Conservation (phyloP, 257 asterid genomes). For the Lithospermum erythrorhizon region DNA sequence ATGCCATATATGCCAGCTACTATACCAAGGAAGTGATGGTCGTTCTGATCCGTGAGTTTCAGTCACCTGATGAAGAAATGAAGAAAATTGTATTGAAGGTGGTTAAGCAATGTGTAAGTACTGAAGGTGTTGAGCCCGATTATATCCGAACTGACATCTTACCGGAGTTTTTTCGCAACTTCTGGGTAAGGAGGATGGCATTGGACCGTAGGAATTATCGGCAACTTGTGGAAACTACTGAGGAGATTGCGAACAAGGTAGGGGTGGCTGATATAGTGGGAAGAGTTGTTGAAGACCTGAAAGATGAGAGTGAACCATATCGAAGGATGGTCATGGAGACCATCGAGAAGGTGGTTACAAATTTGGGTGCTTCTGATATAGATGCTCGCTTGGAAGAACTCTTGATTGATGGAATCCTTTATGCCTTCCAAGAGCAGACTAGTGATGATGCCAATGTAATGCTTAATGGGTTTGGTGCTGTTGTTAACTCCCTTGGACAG, state of each 20-base stretch:
- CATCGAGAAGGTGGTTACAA: constrained; percentile 84
- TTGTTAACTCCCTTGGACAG: constrained; percentile 79
- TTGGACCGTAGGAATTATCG: constrained; percentile 78
- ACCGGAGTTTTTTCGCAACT: constrained; percentile 81
- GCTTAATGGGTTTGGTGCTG: constrained; percentile 95
- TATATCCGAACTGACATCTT: constrained; percentile 75
- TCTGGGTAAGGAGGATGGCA: constrained; percentile 95
- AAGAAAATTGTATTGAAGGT: constrained; percentile 90
- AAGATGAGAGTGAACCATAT: constrained; percentile 92
- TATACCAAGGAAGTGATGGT: constrained; percentile 92
- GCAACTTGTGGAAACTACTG: constrained; percentile 88
- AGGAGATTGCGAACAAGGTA: constrained; percentile 83
- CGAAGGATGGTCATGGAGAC: constrained; percentile 97
- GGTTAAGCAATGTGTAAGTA: constrained; percentile 91
- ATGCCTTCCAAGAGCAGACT: constrained; percentile 96
- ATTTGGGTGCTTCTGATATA: constrained; percentile 82
- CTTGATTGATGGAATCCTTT: constrained; percentile 75
- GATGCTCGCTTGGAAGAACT: constrained; percentile 80
- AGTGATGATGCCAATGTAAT: too few relatives aligned
- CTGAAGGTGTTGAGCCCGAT: constrained; percentile 87
- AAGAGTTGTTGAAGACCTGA: constrained; percentile 76
- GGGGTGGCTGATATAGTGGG: constrained; percentile 89
- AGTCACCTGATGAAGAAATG: constrained; percentile 95
- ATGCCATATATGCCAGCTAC: constrained; percentile 80
- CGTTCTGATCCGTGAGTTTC: constrained; percentile 78